Percentiles rank a stretch among this genome's conserved stretches.
These are phyloP conservation scores for Lodderomyces theae DNA, from an alignment of 1,139 yeast genomes.

Conservation along the genomic window DNA sequence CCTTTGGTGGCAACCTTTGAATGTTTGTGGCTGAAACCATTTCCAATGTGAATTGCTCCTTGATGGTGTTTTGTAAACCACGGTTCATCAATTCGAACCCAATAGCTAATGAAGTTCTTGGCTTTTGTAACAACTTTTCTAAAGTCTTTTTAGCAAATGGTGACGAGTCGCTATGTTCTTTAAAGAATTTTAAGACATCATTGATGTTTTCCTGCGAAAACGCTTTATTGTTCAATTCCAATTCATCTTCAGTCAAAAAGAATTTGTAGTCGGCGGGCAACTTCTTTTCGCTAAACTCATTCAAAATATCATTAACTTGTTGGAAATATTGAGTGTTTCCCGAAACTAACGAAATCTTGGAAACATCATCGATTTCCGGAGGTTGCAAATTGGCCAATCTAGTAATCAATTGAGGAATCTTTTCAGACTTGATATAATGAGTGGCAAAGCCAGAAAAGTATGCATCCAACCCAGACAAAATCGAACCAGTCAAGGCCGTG, in stretches of 20 bases:
- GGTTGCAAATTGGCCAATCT: slow-evolving; percentile 62
- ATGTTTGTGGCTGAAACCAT: slow-evolving; percentile 75
- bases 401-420: slow-evolving; percentile 57
- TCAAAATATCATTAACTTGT: slow-evolving; percentile 68
- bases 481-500: slow-evolving; percentile 81
- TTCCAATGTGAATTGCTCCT: slow-evolving; percentile 70
- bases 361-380: slow-evolving; percentile 28
- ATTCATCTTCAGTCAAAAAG: slow-evolving; percentile 54
- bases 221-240: slow-evolving; percentile 63
- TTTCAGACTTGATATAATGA: slow-evolving; percentile 73
- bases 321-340: slow-evolving; percentile 39
- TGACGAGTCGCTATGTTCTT: slow-evolving; percentile 44
- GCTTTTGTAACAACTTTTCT: slow-evolving; percentile 56
- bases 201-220: slow-evolving; percentile 62
- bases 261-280: slow-evolving; percentile 65
- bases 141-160: slow-evolving; percentile 65
- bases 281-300: slow-evolving; percentile 68
- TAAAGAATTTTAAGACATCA: slow-evolving; percentile 56
- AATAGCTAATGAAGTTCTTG: slow-evolving; percentile 77
- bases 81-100: slow-evolving; percentile 67
- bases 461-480: slow-evolving; percentile 74
- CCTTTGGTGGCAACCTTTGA: slow-evolving; percentile 54
- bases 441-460: slow-evolving; percentile 86
- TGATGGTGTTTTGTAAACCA: slow-evolving; percentile 59
- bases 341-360: slow-evolving; percentile 19